Percentiles rank a stretch among this genome's conserved stretches.
Evolutionary conservation across 805 yeast species (phyloP).

Genomic region (Saturnispora serradocipensis): DNA sequence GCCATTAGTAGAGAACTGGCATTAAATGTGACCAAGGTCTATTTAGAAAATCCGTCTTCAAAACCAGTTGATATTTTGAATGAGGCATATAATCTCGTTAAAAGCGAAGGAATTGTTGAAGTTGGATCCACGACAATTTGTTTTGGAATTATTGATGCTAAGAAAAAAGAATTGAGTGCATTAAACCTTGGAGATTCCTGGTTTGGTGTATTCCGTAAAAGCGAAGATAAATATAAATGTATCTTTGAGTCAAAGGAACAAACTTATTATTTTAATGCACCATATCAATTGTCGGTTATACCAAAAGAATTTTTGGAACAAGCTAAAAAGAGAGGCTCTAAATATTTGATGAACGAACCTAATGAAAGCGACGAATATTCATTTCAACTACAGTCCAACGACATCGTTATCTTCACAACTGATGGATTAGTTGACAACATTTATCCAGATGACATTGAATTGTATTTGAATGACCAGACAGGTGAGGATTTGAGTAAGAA

Average conservation of each 20-base stretch:
- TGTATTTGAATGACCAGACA: slow-evolving; percentile 49
- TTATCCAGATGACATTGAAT: slow-evolving; percentile 58
- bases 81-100: slow-evolving; percentile 46
- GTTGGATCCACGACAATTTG: slow-evolving; percentile 96
- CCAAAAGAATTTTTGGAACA: slow-evolving; percentile 51
- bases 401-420: slow-evolving; percentile 76
- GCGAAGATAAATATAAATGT: slow-evolving; percentile 30
- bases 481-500: slow-evolving; percentile 9
- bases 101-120: slow-evolving; percentile 48
- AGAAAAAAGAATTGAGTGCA: slow-evolving; percentile 44
- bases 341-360: slow-evolving; percentile 67
- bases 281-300: slow-evolving; percentile 79
- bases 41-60: slow-evolving; percentile 17
- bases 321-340: slow-evolving; percentile 46
- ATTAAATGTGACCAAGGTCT: slow-evolving; percentile 37
- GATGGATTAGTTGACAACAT: slow-evolving; percentile 93
- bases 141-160: slow-evolving; percentile 57
- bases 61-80: slow-evolving; percentile 42
- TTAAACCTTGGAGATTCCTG: slow-evolving; percentile 94
- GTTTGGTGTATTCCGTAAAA: slow-evolving; percentile 69
- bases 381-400: slow-evolving; percentile 61
- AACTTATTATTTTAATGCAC: slow-evolving; percentile 84
- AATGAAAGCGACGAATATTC: slow-evolving; percentile 54
- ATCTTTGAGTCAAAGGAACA: slow-evolving; percentile 65
- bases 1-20: slow-evolving; percentile 81